These are phyloP conservation scores for Cryoendolithus antarcticus DNA, from an alignment of 2,329 filamentous ascomycete genomes.

Conservation along the genomic window DNA sequence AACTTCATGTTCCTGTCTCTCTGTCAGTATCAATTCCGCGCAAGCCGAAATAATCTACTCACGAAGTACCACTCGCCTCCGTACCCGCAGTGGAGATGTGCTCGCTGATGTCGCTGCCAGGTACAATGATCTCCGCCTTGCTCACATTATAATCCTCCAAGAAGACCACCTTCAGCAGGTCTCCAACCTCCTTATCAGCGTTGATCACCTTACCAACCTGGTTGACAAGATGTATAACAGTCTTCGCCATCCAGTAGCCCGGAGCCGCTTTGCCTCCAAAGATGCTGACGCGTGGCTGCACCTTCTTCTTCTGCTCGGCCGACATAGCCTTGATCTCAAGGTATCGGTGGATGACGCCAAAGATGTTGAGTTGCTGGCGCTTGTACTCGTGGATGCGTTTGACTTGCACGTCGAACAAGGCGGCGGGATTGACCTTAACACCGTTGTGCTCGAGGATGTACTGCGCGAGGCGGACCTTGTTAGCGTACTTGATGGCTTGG, in stretches of 20 bases:
- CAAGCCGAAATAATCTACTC: background rate
- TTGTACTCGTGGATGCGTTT: conserved; percentile 99
- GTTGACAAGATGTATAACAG: conserved; percentile 84
- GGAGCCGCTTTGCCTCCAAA: conserved; percentile 97
- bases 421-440: conserved; percentile 70
- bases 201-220: conserved; percentile 83
- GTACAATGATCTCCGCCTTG: conserved; percentile 94
- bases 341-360: conserved; percentile 92
- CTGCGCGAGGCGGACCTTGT: conserved; percentile 84
- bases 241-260: conserved; percentile 99
- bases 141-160: conserved; percentile 98
- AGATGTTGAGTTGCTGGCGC: conserved; percentile 97
- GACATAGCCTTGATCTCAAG: conserved; percentile 76
- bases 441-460: conserved; percentile 76
- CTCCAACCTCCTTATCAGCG: conserved; percentile 80
- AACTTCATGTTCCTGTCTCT: conserved; percentile 85
- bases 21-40: background rate
- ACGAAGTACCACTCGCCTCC: conserved; percentile 69
- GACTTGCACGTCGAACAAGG: conserved; percentile 93
- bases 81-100: conserved; percentile 98
- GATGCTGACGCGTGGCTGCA: conserved; percentile 82
- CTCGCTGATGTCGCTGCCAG: conserved; percentile 91
- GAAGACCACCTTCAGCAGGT: conserved; percentile 93
- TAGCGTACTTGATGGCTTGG: conserved; percentile 90
- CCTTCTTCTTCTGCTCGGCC: conserved; percentile 73